Base-by-base conservation (phyloP, 2,329 filamentous ascomycete genomes). In the Chalaropsis thielavioides region DNA sequence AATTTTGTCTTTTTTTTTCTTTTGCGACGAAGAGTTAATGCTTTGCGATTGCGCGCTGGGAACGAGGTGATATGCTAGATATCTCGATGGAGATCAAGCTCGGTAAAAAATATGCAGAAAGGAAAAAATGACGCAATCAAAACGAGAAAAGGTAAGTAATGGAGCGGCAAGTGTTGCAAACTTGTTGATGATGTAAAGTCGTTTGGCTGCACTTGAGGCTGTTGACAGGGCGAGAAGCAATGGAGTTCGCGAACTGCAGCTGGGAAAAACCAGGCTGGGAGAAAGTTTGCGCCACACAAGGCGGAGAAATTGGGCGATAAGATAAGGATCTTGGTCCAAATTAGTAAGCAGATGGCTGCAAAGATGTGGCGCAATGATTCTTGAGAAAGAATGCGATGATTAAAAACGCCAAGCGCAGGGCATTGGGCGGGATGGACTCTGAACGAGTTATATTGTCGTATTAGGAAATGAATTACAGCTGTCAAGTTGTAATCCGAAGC, bases 211-310 rank as follows among this genome's bases (percentile, higher is more conserved):
- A 60, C 62, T 64, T 58, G 6, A 2, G 51, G 17, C 4, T 56
- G 15, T n/a, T 13, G 51, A 56, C 51, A 56, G 27, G 54, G 54
- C 54, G 22, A 13, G 31, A 17, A 8, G 22, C 43, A 58, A n/a
- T 44, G 60, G 49, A 61, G 49, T 51, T 58, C 40, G 22, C 41
- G 62, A 46, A 51, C 56, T 58, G 27, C 10, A 58, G 54, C 54
- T 38, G 24, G 31, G 24, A 58, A 38, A 58, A 58, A 58, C 19
- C 54, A 58, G 54, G 54, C 54, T 58, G 54, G 54, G 54, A 35
- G 38, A 54, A 63, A 62, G 13, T 24, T 56, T 66, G 40, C 64
- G 64, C 64, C 64, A 66, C 64, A 66, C 58, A 43, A 56, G 62
- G 62, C 61, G 62, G 62, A 46, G 62, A 64, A 56, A 31, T 63